phyloP scores from a whole-genome alignment of 495 filamentous ascomycete genomes.

The Lophiotrema nucula region DNA sequence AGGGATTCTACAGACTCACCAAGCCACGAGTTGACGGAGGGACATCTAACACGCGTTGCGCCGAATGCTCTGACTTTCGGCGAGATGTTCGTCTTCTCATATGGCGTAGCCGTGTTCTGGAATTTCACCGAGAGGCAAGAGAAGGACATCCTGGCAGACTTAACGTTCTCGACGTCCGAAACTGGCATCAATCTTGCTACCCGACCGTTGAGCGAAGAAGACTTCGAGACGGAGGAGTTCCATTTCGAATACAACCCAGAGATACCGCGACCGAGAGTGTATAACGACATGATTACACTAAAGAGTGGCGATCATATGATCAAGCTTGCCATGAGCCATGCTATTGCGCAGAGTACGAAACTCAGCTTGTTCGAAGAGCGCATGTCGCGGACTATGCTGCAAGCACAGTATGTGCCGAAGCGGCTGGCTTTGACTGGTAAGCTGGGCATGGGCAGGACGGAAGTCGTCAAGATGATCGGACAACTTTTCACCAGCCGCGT shows the following conservation, averaged over 20 bases:
- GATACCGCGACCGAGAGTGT: conserved; percentile 83
- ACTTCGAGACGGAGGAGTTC: conserved; percentile 98
- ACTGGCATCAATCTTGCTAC: conserved; percentile 59
- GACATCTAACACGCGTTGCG: conserved; percentile 46
- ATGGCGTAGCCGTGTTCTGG: conserved; percentile 98
- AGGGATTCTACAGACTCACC: conserved; percentile 5
- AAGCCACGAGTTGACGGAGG: conserved; percentile 15
- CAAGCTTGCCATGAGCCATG: conserved; percentile 94
- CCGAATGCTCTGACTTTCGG: conserved; percentile 72
- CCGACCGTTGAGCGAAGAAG: conserved; percentile 70
- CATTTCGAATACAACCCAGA: conserved; percentile 94
- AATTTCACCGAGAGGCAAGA: conserved; percentile 95
- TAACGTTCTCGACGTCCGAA: conserved; percentile 76
- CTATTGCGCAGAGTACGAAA: conserved; percentile 96
- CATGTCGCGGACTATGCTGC: conserved; percentile 90
- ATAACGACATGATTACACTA: conserved; percentile 99
- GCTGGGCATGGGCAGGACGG: conserved; percentile 86
- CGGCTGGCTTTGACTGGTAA: conserved; percentile 83
- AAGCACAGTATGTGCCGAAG: conserved; percentile 88
- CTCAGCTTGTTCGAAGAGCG: conserved; percentile 94
- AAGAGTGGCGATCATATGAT: conserved; percentile 97
- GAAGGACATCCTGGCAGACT: conserved; percentile 91
- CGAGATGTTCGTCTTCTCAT: conserved; percentile 97
- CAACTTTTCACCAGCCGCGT: conserved; percentile 89
- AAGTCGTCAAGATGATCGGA: conserved; percentile 89